Evolutionary conservation across 2,329 filamentous ascomycete species (phyloP).

Genomic region (Domatiomyces globalis): DNA sequence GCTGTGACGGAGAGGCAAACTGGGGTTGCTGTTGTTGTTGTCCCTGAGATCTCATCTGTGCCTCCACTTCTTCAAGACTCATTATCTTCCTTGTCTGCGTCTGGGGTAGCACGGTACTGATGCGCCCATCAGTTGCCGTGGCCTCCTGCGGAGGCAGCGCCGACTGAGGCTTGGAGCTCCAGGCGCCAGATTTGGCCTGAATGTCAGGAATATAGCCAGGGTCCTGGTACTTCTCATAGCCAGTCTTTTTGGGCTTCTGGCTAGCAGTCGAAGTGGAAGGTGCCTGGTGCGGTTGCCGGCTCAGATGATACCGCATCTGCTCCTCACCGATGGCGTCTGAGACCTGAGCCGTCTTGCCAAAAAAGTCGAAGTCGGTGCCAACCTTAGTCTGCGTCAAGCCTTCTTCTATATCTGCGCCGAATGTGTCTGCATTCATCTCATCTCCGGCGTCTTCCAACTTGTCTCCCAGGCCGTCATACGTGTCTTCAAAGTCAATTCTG

Average conservation of each 20-base stretch:
- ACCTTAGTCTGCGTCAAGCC: conserved; percentile 39
- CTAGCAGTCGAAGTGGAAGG: conserved; percentile 25
- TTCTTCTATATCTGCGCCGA: conserved; percentile 43
- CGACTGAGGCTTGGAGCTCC: conserved; percentile 52
- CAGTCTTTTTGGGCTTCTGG: conserved; percentile 54
- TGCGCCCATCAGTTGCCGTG: conserved; percentile 20
- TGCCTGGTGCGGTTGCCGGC: conserved; percentile 34
- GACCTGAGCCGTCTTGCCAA: conserved; percentile 79
- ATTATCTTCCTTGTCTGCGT: conserved; percentile 50
- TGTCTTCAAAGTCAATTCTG: conserved; percentile 85
- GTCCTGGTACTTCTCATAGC: conserved; percentile 84
- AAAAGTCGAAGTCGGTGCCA: conserved; percentile 95
- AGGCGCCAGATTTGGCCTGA: conserved; percentile 83
- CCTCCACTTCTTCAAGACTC: conserved; percentile 94
- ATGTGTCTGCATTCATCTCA: conserved; percentile 94
- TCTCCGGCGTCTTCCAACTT: conserved; percentile 84
- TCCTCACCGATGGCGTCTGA: conserved; percentile 79
- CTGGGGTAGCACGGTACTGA: conserved; percentile 20
- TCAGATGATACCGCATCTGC: conserved; percentile 63
- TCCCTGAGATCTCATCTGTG: conserved; percentile 65
- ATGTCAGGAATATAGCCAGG: conserved; percentile 75
- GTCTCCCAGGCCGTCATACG: conserved; percentile 87
- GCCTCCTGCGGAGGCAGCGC: conserved; percentile 18
- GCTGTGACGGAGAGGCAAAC: conserved; percentile 15
- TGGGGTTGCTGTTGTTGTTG: conserved; percentile 18